Evolutionary conservation across 106 monocot genomes (phyloP).

Genomic region (Xerophyta viscosa): DNA sequence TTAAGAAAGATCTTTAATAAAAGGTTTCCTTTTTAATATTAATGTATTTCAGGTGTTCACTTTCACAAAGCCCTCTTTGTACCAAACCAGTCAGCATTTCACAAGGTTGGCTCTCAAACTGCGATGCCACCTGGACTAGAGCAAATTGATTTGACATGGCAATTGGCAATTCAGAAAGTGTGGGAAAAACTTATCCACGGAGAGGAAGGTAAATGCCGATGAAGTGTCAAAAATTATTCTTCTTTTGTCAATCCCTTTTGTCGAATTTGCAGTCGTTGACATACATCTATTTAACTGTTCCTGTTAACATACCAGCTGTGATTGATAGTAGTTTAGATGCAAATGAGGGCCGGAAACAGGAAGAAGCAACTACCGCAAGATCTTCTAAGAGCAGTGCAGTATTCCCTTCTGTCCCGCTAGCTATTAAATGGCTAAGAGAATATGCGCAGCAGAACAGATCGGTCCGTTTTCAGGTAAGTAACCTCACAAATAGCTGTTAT

Average conservation of each 20-base stretch:
- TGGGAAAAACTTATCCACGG: constrained; percentile 51
- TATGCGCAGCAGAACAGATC: constrained; percentile 34
- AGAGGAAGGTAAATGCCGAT: constrained; percentile 52
- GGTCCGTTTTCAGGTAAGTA: constrained; percentile 59
- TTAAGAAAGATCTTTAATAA: no score
- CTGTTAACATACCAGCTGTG: constrained; percentile 5
- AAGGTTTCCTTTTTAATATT: no score
- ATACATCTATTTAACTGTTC: no score
- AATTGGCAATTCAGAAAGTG: constrained; percentile 61
- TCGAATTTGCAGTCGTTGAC: no score
- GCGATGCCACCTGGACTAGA: constrained; percentile 36
- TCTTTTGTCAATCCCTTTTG: no score
- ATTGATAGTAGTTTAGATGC: constrained; percentile 12
- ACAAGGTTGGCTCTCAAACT: constrained; percentile 65
- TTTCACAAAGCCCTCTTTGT: constrained; percentile 87
- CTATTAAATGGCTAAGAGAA: constrained; percentile 85
- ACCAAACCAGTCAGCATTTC: constrained; percentile 71
- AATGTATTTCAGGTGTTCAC: constrained; percentile 54
- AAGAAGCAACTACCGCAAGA: constrained; percentile 5
- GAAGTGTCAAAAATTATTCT: no score
- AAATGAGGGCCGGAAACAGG: constrained; percentile 20
- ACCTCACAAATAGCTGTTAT: no score
- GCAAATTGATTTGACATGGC: constrained; percentile 76
- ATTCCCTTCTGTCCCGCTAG: constrained; percentile 68
- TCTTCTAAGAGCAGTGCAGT: constrained; percentile 41